Conservation (phyloP, 805 yeast genomes). For the Tanozyma kutaoensis region DNA sequence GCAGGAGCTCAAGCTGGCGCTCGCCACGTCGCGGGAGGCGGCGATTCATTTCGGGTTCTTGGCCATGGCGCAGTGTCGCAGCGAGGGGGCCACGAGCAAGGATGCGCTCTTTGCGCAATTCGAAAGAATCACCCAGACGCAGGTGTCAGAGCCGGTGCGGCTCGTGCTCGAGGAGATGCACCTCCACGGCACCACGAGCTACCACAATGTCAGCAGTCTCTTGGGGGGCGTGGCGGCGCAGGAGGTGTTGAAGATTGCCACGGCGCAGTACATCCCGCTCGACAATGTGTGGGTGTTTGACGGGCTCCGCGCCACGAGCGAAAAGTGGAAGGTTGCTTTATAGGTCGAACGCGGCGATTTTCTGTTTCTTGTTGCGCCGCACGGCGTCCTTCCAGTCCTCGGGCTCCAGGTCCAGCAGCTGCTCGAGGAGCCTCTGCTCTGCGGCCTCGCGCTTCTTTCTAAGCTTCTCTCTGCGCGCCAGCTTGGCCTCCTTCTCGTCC, state of each 20-base stretch:
- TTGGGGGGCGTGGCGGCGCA: slow-evolving; percentile 83
- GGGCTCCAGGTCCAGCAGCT: slow-evolving; percentile 27
- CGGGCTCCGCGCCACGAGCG: slow-evolving; percentile 45
- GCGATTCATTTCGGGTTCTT: too few relatives aligned
- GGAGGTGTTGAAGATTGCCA: slow-evolving; percentile 64
- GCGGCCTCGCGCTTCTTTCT: slow-evolving; percentile 55
- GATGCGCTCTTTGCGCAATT: too few relatives aligned
- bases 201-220: slow-evolving; percentile 51
- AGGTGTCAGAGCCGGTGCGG: too few relatives aligned
- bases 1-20: too few relatives aligned
- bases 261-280: slow-evolving; percentile 71
- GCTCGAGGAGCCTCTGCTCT: slow-evolving; percentile 36
- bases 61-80: too few relatives aligned
- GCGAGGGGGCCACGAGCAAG: too few relatives aligned
- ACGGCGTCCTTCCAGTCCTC: slow-evolving; percentile 89
- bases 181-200: slow-evolving; percentile 24
- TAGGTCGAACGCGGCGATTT: too few relatives aligned
- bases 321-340: slow-evolving; percentile 25
- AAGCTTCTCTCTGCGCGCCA: slow-evolving; percentile 54
- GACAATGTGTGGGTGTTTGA: slow-evolving; percentile 62
- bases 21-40: too few relatives aligned
- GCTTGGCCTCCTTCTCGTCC: slow-evolving; percentile 47
- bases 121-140: too few relatives aligned
- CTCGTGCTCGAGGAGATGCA: slow-evolving; percentile 18
- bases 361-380: slow-evolving; percentile 48